Conservation (phyloP, 2,329 filamentous ascomycete species). For the Sporothrix schenckii region DNA sequence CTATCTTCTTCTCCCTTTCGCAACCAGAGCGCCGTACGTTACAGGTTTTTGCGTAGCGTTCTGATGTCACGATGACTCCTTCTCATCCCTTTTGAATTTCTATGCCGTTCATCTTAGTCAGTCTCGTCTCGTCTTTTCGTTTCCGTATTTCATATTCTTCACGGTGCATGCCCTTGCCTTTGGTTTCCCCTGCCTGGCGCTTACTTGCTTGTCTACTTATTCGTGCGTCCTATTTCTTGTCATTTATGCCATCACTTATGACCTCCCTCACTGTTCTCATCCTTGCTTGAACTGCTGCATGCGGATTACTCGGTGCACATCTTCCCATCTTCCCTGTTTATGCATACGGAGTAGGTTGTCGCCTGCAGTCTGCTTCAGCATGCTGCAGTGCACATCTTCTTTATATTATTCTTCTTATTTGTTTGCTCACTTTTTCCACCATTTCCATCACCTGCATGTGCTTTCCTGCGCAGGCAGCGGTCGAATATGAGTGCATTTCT, state of each 20-base stretch:
- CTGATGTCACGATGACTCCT: slow-evolving; percentile 24
- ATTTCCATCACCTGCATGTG: slow-evolving; percentile 21
- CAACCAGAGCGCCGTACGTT: neutral
- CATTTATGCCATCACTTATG: neutral
- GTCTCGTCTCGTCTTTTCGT: slow-evolving; percentile 11
- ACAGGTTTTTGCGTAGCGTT: neutral
- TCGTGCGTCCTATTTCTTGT: too few species aligned
- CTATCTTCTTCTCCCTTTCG: too few species aligned
- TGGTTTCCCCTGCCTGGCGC: neutral
- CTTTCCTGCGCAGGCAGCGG: neutral
- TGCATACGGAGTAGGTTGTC: neutral
- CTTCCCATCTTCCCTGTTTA: slow-evolving; percentile 23
- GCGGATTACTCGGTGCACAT: neutral
- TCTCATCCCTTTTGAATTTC: neutral
- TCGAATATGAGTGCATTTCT: too few species aligned
- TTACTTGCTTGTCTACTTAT: neutral
- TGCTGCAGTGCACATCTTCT: neutral
- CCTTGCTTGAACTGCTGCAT: slow-evolving; percentile 7
- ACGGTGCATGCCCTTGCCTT: neutral
- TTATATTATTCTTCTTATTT: neutral
- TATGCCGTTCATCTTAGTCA: neutral
- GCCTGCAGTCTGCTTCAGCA: neutral
- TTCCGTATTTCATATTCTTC: slow-evolving; percentile 1
- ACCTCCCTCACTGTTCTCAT: neutral
- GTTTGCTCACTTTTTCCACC: neutral